Percentiles rank a stretch among this genome's conserved stretches.
These are phyloP conservation scores for Balakata baccata DNA, from an alignment of 345 rosid genomes.

Conservation along the genomic window DNA sequence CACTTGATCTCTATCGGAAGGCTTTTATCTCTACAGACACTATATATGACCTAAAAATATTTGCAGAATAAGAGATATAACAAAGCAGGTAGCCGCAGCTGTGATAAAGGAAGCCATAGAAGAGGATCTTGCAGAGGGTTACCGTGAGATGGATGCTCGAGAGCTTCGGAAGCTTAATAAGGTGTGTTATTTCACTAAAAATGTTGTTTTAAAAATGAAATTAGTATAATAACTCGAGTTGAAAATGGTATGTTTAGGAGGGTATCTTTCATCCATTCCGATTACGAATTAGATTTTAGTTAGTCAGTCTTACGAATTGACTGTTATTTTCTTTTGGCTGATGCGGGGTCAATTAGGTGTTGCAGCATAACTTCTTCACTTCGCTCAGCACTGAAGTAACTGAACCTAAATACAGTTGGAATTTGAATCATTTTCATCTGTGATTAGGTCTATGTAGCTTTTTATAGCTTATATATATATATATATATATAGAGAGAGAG, in stretches of 20 bases:
- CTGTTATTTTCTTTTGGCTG: too few relatives aligned
- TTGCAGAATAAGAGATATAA: conserved; percentile 85
- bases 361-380: neutral
- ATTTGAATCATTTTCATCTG: neutral
- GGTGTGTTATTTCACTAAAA: conserved; percentile 35
- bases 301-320: too few relatives aligned
- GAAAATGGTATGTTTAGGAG: neutral
- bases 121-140: conserved; percentile 78
- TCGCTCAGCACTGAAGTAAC: neutral
- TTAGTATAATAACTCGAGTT: neutral
- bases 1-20: neutral
- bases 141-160: conserved; percentile 73
- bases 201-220: neutral
- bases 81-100: conserved; percentile 82
- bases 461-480: too few relatives aligned
- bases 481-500: too few relatives aligned
- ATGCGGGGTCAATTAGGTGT: neutral
- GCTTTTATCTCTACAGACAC: neutral
- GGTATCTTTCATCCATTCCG: too few relatives aligned
- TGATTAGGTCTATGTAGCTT: neutral
- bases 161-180: conserved; percentile 55
- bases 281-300: too few relatives aligned
- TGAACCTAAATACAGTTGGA: neutral
- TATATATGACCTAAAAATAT: neutral
- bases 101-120: conserved; percentile 83